Conservation (phyloP, 192 early-diverging fungal genomes). For the Geranomyces michiganensis region DNA sequence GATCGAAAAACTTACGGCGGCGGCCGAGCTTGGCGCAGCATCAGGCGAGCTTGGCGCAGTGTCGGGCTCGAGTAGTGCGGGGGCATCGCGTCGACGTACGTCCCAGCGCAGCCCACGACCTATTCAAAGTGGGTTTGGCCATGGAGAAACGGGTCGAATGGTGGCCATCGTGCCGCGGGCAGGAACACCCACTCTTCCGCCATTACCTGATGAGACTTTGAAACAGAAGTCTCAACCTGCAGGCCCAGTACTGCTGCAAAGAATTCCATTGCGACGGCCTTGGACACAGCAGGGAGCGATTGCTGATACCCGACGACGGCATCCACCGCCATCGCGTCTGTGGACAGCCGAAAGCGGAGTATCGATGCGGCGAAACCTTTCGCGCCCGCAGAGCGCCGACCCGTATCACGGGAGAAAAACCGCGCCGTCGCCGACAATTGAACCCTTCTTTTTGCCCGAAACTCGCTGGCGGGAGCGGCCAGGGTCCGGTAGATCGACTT, state of each 20-base stretch:
- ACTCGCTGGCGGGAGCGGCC: neutral
- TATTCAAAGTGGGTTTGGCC: conserved; percentile 3
- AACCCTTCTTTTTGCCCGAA: conserved; percentile 5
- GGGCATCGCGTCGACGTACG: neutral
- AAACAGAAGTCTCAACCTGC: neutral
- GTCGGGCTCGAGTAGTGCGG: neutral
- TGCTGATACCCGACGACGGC: neutral
- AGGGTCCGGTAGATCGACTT: neutral
- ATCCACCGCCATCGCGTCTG: neutral
- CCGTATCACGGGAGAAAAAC: neutral
- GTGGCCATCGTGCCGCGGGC: neutral
- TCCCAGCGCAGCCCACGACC: neutral
- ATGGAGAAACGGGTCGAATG: neutral
- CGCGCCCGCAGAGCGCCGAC: conserved; percentile 5
- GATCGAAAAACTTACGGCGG: neutral
- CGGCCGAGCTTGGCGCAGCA: neutral
- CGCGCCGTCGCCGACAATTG: neutral
- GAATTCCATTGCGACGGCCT: neutral
- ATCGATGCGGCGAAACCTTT: neutral
- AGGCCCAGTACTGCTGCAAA: neutral
- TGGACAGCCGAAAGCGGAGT: neutral
- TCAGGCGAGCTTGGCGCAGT: neutral
- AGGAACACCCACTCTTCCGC: neutral
- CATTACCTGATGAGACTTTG: neutral
- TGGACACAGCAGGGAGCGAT: neutral